These are phyloP conservation scores for Talaromyces ruber DNA, from an alignment of 495 filamentous ascomycete species.

Conservation along the genomic window DNA sequence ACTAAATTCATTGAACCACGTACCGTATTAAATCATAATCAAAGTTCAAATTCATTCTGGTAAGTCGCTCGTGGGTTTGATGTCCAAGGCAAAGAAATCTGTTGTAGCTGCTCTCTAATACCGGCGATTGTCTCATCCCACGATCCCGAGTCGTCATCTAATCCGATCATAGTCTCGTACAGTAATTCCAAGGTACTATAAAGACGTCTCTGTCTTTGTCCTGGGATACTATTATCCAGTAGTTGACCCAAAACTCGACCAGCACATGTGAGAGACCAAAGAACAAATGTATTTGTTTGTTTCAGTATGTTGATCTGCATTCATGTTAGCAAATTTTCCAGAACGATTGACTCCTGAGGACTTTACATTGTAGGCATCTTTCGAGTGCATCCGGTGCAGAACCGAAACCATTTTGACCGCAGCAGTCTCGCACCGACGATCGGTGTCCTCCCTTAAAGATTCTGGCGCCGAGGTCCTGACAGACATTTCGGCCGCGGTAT, in stretches of 20 bases:
- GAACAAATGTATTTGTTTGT: not conserved
- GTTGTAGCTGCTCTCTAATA: not conserved
- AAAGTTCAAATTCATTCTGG: not conserved
- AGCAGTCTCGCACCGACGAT: not conserved
- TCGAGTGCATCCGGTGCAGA: not conserved
- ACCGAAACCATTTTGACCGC: not conserved
- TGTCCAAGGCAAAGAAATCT: not conserved
- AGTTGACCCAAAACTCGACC: not conserved
- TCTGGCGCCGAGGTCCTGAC: not conserved
- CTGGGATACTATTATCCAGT: not conserved
- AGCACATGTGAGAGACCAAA: not conserved
- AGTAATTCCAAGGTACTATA: constrained; percentile 43
- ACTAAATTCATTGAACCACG: no score
- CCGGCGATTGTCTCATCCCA: constrained; percentile 21
- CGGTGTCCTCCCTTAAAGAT: not conserved
- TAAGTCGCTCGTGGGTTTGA: not conserved
- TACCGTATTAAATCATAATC: not conserved
- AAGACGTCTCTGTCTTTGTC: constrained; percentile 7
- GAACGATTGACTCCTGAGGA: not conserved
- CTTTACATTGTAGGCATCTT: not conserved
- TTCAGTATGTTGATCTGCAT: not conserved
- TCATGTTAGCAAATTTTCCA: not conserved
- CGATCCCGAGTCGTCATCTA: constrained; percentile 37
- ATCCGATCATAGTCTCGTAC: constrained; percentile 11
- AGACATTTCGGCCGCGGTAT: not conserved